Evolutionary conservation across 2,329 filamentous ascomycete species (phyloP).

Genomic region (Macroventuria anomochaeta): DNA sequence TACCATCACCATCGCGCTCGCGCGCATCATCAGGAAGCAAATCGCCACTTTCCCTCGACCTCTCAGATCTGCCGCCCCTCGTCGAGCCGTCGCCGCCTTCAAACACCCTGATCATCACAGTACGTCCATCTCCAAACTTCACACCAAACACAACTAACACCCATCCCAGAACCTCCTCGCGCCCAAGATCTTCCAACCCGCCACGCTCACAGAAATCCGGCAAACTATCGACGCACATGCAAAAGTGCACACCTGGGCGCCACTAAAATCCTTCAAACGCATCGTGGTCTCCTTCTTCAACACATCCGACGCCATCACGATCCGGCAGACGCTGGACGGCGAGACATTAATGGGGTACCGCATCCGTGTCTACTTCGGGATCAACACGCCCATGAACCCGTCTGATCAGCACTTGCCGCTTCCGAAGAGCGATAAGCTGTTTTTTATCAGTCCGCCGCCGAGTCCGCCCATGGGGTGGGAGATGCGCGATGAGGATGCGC

Average conservation of each 20-base stretch:
- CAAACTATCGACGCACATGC: conserved; percentile 73
- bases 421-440: conserved; percentile 66
- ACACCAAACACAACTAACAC: conserved; percentile 23
- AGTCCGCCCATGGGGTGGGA: conserved; percentile 70
- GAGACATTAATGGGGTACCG: conserved; percentile 72
- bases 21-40: conserved; percentile 46
- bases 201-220: conserved; percentile 76
- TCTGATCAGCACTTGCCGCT: conserved; percentile 49
- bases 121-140: conserved; percentile 29
- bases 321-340: conserved; percentile 76
- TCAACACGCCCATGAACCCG: conserved; percentile 48
- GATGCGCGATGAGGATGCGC: conserved; percentile 66
- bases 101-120: conserved; percentile 83
- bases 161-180: conserved; percentile 68
- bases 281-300: conserved; percentile 81
- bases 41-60: conserved; percentile 71
- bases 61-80: conserved; percentile 73
- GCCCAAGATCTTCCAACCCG: conserved; percentile 73
- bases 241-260: conserved; percentile 77
- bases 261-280: conserved; percentile 81
- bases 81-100: conserved; percentile 75
- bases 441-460: conserved; percentile 71
- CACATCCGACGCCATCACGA: conserved; percentile 70
- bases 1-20: conserved; percentile 44
- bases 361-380: conserved; percentile 50